Evolutionary conservation across 2,329 filamentous ascomycete species (phyloP), one percentile per base, ranked within the genome.

Genomic region (Geosmithia flava): DNA sequence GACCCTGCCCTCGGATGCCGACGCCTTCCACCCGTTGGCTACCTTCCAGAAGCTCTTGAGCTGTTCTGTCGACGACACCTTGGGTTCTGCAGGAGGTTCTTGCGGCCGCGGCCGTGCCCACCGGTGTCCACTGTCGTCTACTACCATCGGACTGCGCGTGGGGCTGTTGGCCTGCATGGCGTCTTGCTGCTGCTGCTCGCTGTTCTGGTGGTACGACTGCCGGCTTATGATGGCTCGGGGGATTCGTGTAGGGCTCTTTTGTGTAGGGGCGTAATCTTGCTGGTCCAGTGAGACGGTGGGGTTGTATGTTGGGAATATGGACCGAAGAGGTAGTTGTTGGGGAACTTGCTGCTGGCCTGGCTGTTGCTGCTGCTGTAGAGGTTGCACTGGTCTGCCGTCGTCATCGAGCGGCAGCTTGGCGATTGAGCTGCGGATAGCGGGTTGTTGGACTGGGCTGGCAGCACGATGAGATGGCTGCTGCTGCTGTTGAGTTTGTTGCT

Each of bases 301-400:
- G 56, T 90, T 81, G 59, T 88, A 89, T 29, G 76, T 73, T 7
- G 85, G 85, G 56, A 90, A 90, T 56, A 90, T 88, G 20, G 85
- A 89, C 30, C 77, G 75, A 55, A 85, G 72, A 0, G 62, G 55
- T 16, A 13, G 33, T 16, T 11, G 6, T 50, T 53, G 61, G 46
- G 59, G 59, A 3, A 13, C 15, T 37, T 37, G 33, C 33, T 37
- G 33, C 33, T 13, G 23, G 23, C 23, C 23, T 8, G 23, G 33
- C 33, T 37, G 29, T 11, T 30, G 29, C 29, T 30, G 29, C 29
- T 30, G 33, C 33, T 37, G 33, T 11, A 13, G 33, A 37, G 10
- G 15, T 16, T 7, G 33, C 6, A 37, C 10, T 16, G 33, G 33
- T 11, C 33, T 37, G 33, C 33, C 33, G 33, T 37, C 33, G 20